phyloP scores from a whole-genome alignment of 345 rosid species.

The Corchorus olitorius region DNA sequence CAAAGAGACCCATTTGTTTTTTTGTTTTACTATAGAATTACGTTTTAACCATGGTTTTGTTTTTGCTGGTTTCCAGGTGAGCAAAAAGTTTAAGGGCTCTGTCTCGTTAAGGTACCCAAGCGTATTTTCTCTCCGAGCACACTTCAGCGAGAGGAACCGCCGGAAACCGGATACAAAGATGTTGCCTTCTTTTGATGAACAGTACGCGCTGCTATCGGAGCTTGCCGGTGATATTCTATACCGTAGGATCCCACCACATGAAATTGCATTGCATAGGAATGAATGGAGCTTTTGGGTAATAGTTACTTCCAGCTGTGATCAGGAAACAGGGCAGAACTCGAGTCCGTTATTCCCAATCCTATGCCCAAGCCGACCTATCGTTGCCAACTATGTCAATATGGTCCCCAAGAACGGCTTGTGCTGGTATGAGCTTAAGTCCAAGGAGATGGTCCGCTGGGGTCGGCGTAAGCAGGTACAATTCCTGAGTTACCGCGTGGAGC shows the following conservation, averaged over 20 bases:
- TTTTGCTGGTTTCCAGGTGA: slow-evolving; percentile 48
- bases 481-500: slow-evolving; percentile 30
- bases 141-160: slow-evolving; percentile 43
- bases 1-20: neutral
- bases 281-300: slow-evolving; percentile 76
- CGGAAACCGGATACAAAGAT: slow-evolving; percentile 34
- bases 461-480: slow-evolving; percentile 61
- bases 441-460: slow-evolving; percentile 75
- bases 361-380: slow-evolving; percentile 24
- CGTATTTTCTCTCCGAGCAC: slow-evolving; percentile 46
- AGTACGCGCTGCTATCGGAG: slow-evolving; percentile 50
- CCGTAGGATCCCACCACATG: slow-evolving; percentile 56
- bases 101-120: slow-evolving; percentile 79
- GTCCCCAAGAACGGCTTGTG: slow-evolving; percentile 44
- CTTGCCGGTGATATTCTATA: slow-evolving; percentile 64
- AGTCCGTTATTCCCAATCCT: neutral
- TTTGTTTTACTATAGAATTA: neutral
- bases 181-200: slow-evolving; percentile 76
- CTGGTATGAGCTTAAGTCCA: slow-evolving; percentile 50
- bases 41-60: neutral
- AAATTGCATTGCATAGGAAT: slow-evolving; percentile 45
- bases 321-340: neutral
- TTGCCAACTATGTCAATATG: slow-evolving; percentile 17
- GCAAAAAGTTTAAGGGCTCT: slow-evolving; percentile 52
- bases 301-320: slow-evolving; percentile 18